Evolutionary conservation across 2,329 filamentous ascomycete species (phyloP), one percentile per base, ranked within the genome.

Genomic region (Colletotrichum echinochloae): DNA sequence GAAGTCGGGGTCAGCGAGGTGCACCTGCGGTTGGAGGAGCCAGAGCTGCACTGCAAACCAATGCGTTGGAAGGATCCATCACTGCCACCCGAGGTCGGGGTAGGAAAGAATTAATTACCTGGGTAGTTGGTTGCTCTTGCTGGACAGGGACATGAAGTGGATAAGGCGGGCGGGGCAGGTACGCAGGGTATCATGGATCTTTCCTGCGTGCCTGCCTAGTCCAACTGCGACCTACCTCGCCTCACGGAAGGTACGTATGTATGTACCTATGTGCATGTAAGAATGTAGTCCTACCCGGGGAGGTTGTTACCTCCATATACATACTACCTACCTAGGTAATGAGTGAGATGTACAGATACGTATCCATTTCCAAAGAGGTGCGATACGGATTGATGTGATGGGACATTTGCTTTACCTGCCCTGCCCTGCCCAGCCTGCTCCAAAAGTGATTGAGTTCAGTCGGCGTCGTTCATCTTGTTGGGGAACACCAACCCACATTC

Each of bases 71-170:
- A 54, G 49, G 48, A 63, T 63, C 66, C 64, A 52, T 70, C 35
- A 46, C 56, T 67, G 51, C 64, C 41, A 70, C 67, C 48, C 59
- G 57, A 70, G 51, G 67, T 61, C 56, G 63, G 64, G 67, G 67
- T 67, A 65, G 54, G 55, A 33, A 57, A 28, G 54, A 41, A n/a
- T n/a, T n/a, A 6, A 37, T 18, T 20, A 23, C 14, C 11, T 5
- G 37, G 26, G 48, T 51, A 52, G 49, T 7, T 16, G 37, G 41
- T 46, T 46, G 41, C 44, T 23, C 20, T 37, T 55, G 64, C 26
- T 35, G 59, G 48, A 18, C 61, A 57, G 61, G 56, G 65, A n/a
- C 52, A 35, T 23, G 48, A 62, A 35, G 64, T 63, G 48, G 23
- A 39, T 62, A 37, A 39, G 52, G 51, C 41, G 26, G 23, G 56